These are phyloP conservation scores for Naegleria gruberi DNA, from an alignment of 208 protist species.

Conservation along the genomic window DNA sequence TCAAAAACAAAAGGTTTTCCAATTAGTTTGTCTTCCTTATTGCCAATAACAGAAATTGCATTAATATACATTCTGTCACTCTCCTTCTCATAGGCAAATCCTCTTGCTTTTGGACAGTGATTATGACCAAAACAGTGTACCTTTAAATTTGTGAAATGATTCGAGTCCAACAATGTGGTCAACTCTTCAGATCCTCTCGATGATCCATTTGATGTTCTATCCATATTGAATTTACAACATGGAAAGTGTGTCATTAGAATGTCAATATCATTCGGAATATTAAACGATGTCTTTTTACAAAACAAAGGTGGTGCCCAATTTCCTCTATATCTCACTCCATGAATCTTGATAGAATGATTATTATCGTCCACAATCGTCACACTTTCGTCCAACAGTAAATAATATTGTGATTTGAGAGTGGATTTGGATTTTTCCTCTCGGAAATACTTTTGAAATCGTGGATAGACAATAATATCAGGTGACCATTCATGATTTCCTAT, in stretches of 20 bases:
- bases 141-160: slow-evolving; percentile 4
- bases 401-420: background rate
- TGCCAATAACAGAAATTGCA: background rate
- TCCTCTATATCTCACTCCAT: background rate
- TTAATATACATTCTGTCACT: background rate
- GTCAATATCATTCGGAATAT: background rate
- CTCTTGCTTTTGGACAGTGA: background rate
- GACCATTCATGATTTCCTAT: background rate
- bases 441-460: background rate
- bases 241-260: background rate
- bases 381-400: background rate
- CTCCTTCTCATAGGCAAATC: background rate
- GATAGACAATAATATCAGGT: background rate
- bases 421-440: background rate
- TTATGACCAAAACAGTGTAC: background rate
- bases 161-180: background rate
- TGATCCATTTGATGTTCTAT: background rate
- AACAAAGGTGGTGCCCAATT: background rate
- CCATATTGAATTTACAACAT: background rate
- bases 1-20: background rate
- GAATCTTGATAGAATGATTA: background rate
- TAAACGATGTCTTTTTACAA: background rate
- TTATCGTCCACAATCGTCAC: background rate
- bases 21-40: background rate
- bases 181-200: background rate